Conservation (phyloP, 2,329 filamentous ascomycete species). For the Aphanoascus verrucosus region DNA sequence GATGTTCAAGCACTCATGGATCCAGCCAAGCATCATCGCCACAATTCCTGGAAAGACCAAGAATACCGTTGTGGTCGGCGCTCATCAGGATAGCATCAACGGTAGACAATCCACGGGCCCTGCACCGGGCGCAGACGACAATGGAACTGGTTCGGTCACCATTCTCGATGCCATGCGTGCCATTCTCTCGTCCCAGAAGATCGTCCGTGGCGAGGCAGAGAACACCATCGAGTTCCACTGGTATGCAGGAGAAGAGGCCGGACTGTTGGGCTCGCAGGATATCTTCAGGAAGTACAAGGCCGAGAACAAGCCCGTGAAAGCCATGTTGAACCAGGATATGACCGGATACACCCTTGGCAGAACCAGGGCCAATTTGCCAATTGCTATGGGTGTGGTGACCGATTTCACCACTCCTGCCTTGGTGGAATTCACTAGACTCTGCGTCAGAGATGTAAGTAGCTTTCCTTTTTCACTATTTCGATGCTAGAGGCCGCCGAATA, state of each 20-base stretch:
- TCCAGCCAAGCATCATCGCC: constrained; percentile 10
- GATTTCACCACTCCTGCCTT: constrained; percentile 7
- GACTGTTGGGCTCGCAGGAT: constrained; percentile 8
- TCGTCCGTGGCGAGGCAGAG: background rate
- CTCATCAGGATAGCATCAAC: constrained; percentile 12
- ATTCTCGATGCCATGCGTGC: constrained; percentile 5
- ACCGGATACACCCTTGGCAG: constrained; percentile 7
- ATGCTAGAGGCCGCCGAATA: too few species aligned
- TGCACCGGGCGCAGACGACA: constrained; percentile 11
- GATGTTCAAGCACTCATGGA: constrained; percentile 8
- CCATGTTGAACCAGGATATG: constrained; percentile 12
- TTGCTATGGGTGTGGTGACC: constrained; percentile 8
- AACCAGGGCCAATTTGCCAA: constrained; percentile 2
- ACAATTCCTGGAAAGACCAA: constrained; percentile 10
- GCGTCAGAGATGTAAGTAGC: constrained; percentile 8
- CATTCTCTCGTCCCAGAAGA: constrained; percentile 5
- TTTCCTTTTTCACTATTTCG: background rate
- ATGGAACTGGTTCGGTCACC: constrained; percentile 8
- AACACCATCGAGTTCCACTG: constrained; percentile 13
- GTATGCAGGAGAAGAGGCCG: constrained; percentile 12
- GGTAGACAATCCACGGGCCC: background rate
- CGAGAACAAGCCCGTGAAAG: constrained; percentile 4
- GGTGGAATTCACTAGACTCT: constrained; percentile 9
- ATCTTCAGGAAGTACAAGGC: constrained; percentile 7
- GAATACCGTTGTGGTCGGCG: constrained; percentile 11